phyloP scores from a whole-genome alignment of 140 eudicot species.

The Artemisia princeps region DNA sequence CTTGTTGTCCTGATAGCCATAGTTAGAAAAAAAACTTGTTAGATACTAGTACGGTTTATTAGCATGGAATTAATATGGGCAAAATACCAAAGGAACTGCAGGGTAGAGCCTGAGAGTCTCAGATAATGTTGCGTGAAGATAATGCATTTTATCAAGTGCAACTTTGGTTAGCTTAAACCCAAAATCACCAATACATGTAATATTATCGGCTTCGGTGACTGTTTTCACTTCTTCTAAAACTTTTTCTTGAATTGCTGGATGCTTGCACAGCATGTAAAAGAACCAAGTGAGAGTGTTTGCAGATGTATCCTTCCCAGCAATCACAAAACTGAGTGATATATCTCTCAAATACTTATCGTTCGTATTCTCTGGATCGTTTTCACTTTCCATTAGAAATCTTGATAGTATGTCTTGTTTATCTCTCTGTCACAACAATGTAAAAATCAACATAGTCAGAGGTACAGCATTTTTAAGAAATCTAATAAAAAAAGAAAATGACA shows the following conservation, averaged over 20 bases:
- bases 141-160: constrained; percentile 57
- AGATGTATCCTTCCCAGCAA: constrained; percentile 60
- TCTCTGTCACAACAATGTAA: constrained; percentile 22
- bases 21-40: neutral
- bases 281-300: constrained; percentile 62
- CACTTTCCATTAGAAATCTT: constrained; percentile 45
- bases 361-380: constrained; percentile 37
- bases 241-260: constrained; percentile 48
- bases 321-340: constrained; percentile 47
- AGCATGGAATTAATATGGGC: neutral
- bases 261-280: constrained; percentile 50
- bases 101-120: constrained; percentile 69
- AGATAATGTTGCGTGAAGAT: constrained; percentile 55
- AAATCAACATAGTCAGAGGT: neutral
- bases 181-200: constrained; percentile 30
- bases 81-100: constrained; percentile 51
- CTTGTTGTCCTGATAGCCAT: constrained; percentile 26
- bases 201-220: constrained; percentile 27
- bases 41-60: neutral
- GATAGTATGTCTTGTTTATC: constrained; percentile 48
- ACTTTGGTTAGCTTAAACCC: constrained; percentile 35
- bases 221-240: constrained; percentile 37
- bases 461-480: too few relatives aligned
- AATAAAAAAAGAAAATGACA: neutral
- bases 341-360: constrained; percentile 43